Conservation (phyloP, 352 stramenopile species). For the Pythium graminicola region DNA sequence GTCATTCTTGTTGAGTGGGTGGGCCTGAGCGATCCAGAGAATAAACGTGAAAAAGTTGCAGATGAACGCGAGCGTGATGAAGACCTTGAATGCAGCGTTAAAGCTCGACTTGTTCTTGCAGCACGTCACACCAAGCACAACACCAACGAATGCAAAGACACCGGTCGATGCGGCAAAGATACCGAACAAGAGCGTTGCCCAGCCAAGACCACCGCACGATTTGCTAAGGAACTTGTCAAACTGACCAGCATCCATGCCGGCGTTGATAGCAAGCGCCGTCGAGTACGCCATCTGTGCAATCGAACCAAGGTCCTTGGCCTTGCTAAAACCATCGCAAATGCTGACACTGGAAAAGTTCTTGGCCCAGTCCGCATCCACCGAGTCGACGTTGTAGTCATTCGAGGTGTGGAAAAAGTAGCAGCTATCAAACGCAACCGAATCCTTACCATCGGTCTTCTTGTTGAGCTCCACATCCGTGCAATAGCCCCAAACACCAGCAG, state of each 20-base stretch:
- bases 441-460: conserved; percentile 2
- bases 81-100: conserved; percentile 38
- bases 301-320: conserved; percentile 25
- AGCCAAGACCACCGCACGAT: conserved; percentile 45
- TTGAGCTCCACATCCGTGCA: conserved; percentile 52
- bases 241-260: conserved; percentile 39
- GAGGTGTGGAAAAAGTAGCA: conserved; percentile 72
- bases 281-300: conserved; percentile 29
- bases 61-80: conserved; percentile 36
- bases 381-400: conserved; percentile 40
- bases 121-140: conserved; percentile 58
- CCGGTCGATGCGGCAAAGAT: conserved; percentile 35
- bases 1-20: conserved; percentile 46
- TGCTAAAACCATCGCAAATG: conserved; percentile 50
- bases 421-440: conserved; percentile 45
- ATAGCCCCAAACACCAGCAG: conserved; percentile 56
- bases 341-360: conserved; percentile 49
- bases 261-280: conserved; percentile 28
- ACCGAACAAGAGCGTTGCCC: conserved; percentile 38
- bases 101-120: conserved; percentile 66
- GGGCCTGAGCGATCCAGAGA: conserved; percentile 51
- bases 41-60: conserved; percentile 47
- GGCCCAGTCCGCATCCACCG: conserved; percentile 27
- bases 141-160: conserved; percentile 38
- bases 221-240: conserved; percentile 59